Percentiles rank a stretch among this genome's conserved stretches.
These are phyloP conservation scores for Calocybe cyanea DNA, from an alignment of 768 basidiomycete species.

Conservation along the genomic window DNA sequence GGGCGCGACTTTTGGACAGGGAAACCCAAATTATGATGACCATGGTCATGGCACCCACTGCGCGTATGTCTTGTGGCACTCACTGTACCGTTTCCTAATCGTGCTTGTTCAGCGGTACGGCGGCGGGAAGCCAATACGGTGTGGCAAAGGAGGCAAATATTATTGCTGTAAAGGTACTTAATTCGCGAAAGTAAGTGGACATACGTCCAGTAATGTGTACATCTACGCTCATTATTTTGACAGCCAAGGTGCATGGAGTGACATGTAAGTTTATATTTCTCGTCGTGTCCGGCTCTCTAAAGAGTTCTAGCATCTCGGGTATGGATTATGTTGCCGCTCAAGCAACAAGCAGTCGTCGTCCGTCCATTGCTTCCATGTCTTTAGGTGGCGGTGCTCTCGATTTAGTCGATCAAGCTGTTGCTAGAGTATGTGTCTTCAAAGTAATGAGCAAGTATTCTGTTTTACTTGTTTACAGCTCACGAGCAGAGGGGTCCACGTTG, in stretches of 20 bases:
- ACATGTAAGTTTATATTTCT: conserved; percentile 3
- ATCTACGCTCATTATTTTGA: not conserved
- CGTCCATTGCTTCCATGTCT: conserved; percentile 5
- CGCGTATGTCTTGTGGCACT: conserved; percentile 20
- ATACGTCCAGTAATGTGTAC: not conserved
- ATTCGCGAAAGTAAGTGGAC: not conserved
- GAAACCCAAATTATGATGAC: conserved; percentile 25
- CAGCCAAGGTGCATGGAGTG: not conserved
- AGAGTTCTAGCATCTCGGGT: conserved; percentile 1
- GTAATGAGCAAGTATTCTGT: too few relatives aligned
- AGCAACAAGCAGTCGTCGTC: not conserved
- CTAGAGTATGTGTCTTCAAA: too few relatives aligned
- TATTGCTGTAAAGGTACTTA: conserved; percentile 8
- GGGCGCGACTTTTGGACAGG: conserved; percentile 32
- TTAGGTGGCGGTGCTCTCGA: not conserved
- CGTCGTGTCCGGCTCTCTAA: not conserved
- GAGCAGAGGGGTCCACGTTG: conserved; percentile 20
- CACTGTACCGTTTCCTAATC: not conserved
- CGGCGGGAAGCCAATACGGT: conserved; percentile 29
- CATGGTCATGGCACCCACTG: conserved; percentile 39
- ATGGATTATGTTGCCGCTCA: not conserved
- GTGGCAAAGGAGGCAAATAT: conserved; percentile 24
- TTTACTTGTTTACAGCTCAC: conserved; percentile 2
- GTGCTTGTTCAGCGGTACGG: conserved; percentile 22
- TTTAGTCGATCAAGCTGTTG: not conserved